phyloP scores from a whole-genome alignment of 257 asterid species.

The Galeopsis tetrahit region DNA sequence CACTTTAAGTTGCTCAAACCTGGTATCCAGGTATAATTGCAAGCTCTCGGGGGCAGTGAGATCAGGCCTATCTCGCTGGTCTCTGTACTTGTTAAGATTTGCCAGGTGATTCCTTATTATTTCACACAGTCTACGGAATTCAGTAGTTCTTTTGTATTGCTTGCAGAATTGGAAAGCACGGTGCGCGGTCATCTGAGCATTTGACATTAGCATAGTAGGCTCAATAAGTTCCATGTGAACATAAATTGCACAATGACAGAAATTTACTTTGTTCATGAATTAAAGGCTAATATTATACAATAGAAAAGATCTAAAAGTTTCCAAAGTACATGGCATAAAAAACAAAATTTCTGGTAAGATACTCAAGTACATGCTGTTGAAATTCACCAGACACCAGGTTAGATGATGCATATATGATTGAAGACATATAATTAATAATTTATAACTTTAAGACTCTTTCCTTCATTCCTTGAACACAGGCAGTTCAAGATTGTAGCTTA shows the following conservation, averaged over 20 bases:
- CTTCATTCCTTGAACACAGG: not conserved
- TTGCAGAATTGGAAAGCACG: slow-evolving; percentile 98
- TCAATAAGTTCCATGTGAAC: slow-evolving; percentile 5
- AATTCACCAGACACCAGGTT: not conserved
- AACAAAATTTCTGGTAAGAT: no score
- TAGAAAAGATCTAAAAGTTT: not conserved
- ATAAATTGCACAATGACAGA: not conserved
- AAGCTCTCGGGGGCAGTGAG: slow-evolving; percentile 85
- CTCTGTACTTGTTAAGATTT: slow-evolving; percentile 88
- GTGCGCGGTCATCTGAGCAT: slow-evolving; percentile 87
- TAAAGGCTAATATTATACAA: not conserved
- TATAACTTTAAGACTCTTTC: not conserved
- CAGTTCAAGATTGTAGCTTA: not conserved
- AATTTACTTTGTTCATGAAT: not conserved
- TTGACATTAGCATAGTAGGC: slow-evolving; percentile 18
- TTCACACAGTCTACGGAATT: slow-evolving; percentile 88
- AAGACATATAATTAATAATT: not conserved
- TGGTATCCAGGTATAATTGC: slow-evolving; percentile 87
- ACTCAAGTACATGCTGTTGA: not conserved
- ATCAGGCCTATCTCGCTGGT: slow-evolving; percentile 96
- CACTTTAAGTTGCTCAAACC: slow-evolving; percentile 92
- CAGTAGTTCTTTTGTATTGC: slow-evolving; percentile 92
- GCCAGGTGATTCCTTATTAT: slow-evolving; percentile 88
- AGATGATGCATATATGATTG: not conserved
- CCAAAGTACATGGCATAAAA: not conserved